These are phyloP conservation scores for Botrytis medusae DNA, from an alignment of 2,329 filamentous ascomycete genomes.

Conservation along the genomic window DNA sequence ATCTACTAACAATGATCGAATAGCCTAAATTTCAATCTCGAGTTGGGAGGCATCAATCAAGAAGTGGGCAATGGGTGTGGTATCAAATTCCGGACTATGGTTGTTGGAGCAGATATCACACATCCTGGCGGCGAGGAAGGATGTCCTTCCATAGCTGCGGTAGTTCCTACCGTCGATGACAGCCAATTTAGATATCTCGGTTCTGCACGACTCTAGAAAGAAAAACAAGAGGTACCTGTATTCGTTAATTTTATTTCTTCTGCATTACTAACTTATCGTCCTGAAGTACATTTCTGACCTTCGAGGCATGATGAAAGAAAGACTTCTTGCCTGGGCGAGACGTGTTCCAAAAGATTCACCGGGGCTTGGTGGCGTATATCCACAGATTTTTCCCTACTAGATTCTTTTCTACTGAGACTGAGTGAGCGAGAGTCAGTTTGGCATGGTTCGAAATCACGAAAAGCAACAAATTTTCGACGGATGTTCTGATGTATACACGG, in stretches of 20 bases:
- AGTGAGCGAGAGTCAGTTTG: conserved; percentile 4
- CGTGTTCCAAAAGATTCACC: no score
- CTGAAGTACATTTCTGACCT: background rate
- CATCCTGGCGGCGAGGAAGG: background rate
- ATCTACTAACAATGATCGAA: background rate
- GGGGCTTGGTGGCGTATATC: background rate
- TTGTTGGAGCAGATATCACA: conserved; percentile 5
- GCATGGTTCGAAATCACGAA: background rate
- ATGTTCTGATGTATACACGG: background rate
- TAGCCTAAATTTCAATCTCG: conserved; percentile 5
- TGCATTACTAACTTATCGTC: background rate
- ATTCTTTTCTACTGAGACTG: conserved; percentile 7
- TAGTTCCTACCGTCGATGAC: background rate
- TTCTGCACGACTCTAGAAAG: background rate
- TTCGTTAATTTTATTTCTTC: background rate
- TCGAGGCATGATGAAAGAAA: background rate
- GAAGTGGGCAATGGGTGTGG: background rate
- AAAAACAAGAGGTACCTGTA: background rate
- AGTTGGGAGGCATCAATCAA: background rate
- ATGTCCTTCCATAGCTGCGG: background rate
- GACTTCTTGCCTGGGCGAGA: background rate
- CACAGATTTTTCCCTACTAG: background rate
- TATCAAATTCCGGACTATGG: background rate
- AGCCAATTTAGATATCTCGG: background rate
- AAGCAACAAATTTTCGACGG: background rate